Conservation (phyloP, 495 filamentous ascomycete genomes). For the Rostrohypoxylon terebratum region DNA sequence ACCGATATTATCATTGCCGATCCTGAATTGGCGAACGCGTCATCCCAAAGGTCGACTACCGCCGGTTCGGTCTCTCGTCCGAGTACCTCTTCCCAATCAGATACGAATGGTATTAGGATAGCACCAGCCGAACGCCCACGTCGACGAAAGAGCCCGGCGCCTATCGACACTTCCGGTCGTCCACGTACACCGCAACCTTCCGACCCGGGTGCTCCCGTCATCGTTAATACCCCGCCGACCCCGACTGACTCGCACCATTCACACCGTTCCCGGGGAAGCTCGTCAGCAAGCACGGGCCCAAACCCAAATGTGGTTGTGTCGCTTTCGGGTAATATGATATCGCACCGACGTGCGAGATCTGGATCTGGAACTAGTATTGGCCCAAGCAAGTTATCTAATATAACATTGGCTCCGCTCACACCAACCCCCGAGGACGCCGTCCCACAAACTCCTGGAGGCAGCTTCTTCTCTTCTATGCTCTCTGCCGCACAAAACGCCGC, state of each 20-base stretch:
- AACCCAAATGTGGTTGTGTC: slow-evolving; percentile 52
- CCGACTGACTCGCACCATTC: slow-evolving; percentile 57
- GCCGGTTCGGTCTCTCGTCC: slow-evolving; percentile 27
- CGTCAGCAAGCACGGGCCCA: slow-evolving; percentile 44
- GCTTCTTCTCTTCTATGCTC: slow-evolving; percentile 94
- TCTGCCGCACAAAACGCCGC: slow-evolving; percentile 95
- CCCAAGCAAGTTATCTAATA: slow-evolving; percentile 92
- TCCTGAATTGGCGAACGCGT: slow-evolving; percentile 39
- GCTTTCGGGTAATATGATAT: slow-evolving; percentile 76
- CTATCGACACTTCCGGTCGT: slow-evolving; percentile 51
- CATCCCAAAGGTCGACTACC: slow-evolving; percentile 29
- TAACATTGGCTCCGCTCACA: slow-evolving; percentile 76
- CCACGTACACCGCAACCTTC: slow-evolving; percentile 59
- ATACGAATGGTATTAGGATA: slow-evolving; percentile 43
- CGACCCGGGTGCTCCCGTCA: slow-evolving; percentile 58
- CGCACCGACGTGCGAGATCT: slow-evolving; percentile 66
- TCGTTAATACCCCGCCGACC: slow-evolving; percentile 69
- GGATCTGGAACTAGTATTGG: slow-evolving; percentile 71
- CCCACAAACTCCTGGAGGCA: slow-evolving; percentile 60
- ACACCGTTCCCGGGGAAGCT: slow-evolving; percentile 38
- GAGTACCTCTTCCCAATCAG: slow-evolving; percentile 35
- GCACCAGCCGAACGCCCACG: slow-evolving; percentile 44
- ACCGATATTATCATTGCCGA: slow-evolving; percentile 28
- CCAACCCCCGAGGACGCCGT: slow-evolving; percentile 70
- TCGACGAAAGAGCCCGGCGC: slow-evolving; percentile 48